Evolutionary conservation across 768 basidiomycete species (phyloP).

Genomic region (Podaxis sp.): DNA sequence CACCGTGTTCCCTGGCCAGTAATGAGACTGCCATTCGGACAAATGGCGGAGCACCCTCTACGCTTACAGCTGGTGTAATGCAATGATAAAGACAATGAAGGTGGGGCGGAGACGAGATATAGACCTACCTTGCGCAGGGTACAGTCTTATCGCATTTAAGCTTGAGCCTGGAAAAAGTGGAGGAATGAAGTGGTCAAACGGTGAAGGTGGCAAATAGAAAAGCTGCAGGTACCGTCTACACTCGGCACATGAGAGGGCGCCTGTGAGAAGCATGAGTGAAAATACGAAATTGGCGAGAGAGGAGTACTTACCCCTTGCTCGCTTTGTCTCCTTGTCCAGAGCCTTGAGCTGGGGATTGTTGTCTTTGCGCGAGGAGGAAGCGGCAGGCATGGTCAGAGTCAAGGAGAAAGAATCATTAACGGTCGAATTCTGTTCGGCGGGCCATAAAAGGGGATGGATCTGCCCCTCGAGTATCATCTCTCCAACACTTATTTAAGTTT

Average conservation of each 20-base stretch:
- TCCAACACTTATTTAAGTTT: no score
- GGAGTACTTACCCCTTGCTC: conserved; percentile 43
- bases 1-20: conserved; percentile 78
- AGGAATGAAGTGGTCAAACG: not conserved
- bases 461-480: no score
- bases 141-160: conserved; percentile 74
- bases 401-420: not conserved
- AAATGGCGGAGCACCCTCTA: conserved; percentile 72
- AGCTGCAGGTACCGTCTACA: conserved; percentile 47
- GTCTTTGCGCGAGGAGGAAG: conserved; percentile 33
- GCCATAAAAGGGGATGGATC: no score
- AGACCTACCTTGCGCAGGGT: conserved; percentile 44
- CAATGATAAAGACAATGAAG: not conserved
- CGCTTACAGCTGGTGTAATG: conserved; percentile 48
- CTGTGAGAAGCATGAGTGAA: conserved; percentile 17
- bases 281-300: not conserved
- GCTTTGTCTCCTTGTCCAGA: conserved; percentile 64
- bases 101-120: not conserved
- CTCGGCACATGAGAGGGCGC: conserved; percentile 56
- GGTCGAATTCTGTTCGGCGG: no score
- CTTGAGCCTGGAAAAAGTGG: conserved; percentile 43
- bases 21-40: conserved; percentile 72
- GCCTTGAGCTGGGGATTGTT: conserved; percentile 36
- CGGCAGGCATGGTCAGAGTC: not conserved
- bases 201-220: not conserved